These are phyloP conservation scores for Solanum sparsipilum DNA, from an alignment of 257 asterid species.

Conservation along the genomic window DNA sequence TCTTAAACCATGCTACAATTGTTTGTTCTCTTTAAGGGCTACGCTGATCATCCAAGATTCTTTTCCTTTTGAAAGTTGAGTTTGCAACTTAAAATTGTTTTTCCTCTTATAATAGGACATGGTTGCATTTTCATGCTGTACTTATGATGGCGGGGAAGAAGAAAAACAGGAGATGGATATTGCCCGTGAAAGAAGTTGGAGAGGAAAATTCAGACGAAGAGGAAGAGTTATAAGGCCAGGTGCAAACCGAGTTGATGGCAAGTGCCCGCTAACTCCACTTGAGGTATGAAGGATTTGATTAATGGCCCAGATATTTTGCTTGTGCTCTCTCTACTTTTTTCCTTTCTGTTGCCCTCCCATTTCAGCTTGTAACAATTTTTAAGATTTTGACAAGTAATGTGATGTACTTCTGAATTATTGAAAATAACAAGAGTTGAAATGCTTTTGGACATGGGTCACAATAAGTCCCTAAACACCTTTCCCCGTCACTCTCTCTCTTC, in stretches of 20 bases:
- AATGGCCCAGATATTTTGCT: not conserved
- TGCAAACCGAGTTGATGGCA: conserved; percentile 87
- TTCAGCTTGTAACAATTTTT: not conserved
- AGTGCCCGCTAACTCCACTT: conserved; percentile 91
- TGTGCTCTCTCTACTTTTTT: not conserved
- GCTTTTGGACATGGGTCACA: not conserved
- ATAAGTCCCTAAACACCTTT: not conserved
- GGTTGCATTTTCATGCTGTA: conserved; percentile 99
- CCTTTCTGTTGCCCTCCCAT: not conserved
- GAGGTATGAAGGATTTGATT: conserved; percentile 44
- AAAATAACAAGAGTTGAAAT: not conserved
- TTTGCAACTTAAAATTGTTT: not conserved
- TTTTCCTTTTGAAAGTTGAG: not conserved
- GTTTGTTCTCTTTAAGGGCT: not conserved
- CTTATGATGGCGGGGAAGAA: conserved; percentile 92
- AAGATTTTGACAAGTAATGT: not conserved
- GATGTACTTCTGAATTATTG: not conserved
- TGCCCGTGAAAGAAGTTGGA: conserved; percentile 98
- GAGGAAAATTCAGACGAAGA: conserved; percentile 87
- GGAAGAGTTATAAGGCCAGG: conserved; percentile 95
- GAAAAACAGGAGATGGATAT: conserved; percentile 90
- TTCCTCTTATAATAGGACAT: conserved; percentile 55
- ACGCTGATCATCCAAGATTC: not conserved
- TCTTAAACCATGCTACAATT: not conserved
- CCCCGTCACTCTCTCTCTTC: not conserved